Conservation (phyloP, 179 eudicot genomes). For the Beta macrorhiza region DNA sequence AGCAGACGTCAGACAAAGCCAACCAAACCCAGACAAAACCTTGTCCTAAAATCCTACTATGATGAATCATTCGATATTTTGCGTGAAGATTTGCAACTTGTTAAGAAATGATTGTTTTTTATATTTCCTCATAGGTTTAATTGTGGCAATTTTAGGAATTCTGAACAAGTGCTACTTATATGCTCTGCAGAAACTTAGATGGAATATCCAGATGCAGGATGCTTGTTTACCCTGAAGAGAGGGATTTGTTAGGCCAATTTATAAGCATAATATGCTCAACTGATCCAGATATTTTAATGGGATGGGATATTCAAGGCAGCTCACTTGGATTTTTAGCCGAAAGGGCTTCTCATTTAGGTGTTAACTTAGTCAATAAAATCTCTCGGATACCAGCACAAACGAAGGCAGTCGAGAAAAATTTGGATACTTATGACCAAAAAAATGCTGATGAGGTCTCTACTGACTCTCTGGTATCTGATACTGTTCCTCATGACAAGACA, state of each 20-base stretch:
- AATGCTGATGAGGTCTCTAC: constrained; percentile 37
- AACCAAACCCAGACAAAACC: background rate
- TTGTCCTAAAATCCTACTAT: background rate
- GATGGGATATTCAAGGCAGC: constrained; percentile 92
- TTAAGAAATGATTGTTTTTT: background rate
- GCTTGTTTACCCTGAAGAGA: constrained; percentile 56
- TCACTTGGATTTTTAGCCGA: constrained; percentile 95
- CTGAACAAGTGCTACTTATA: constrained; percentile 13
- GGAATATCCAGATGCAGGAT: constrained; percentile 56
- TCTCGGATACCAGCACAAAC: constrained; percentile 70
- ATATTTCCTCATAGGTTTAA: background rate
- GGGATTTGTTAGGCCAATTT: constrained; percentile 53
- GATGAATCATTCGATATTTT: too few relatives aligned
- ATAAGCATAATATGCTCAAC: constrained; percentile 40
- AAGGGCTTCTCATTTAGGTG: constrained; percentile 74
- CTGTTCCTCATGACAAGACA: constrained; percentile 41
- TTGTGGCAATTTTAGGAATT: background rate
- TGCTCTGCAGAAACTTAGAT: constrained; percentile 50
- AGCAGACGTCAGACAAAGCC: background rate
- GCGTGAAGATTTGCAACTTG: too few relatives aligned
- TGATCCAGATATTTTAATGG: constrained; percentile 88
- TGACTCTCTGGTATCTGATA: constrained; percentile 50
- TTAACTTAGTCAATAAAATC: constrained; percentile 65
- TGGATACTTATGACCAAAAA: constrained; percentile 39
- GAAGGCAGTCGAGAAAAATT: constrained; percentile 37